These are phyloP conservation scores for Mucor velutinosus DNA, from an alignment of 371 early-diverging fungal genomes.

Conservation along the genomic window DNA sequence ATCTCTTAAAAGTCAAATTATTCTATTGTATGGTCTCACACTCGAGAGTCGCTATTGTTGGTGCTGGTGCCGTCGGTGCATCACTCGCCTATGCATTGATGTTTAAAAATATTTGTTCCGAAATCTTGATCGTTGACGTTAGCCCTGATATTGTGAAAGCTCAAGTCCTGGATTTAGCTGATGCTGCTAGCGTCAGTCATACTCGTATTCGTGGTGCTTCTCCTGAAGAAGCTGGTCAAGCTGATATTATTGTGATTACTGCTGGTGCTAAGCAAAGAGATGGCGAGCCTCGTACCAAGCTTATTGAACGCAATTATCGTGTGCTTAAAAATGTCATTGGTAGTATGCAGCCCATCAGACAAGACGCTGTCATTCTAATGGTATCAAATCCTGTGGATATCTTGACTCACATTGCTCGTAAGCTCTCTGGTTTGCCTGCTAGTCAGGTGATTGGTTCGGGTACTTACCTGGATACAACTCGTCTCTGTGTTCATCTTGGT, in stretches of 20 bases:
- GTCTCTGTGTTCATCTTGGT: slow-evolving; percentile 71
- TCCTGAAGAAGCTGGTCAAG: slow-evolving; percentile 76
- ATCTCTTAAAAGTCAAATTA: background rate
- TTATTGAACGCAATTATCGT: slow-evolving; percentile 81
- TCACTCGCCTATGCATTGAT: slow-evolving; percentile 75
- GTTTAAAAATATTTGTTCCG: slow-evolving; percentile 68
- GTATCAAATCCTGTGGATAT: slow-evolving; percentile 88
- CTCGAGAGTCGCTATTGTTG: slow-evolving; percentile 67
- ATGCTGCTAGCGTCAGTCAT: slow-evolving; percentile 71
- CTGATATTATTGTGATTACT: slow-evolving; percentile 84
- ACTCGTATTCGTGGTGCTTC: slow-evolving; percentile 64
- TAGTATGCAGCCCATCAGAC: slow-evolving; percentile 75
- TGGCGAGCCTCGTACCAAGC: slow-evolving; percentile 73
- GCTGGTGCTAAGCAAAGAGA: slow-evolving; percentile 88
- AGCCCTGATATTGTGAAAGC: slow-evolving; percentile 66
- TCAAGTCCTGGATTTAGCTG: slow-evolving; percentile 79
- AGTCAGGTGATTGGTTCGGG: slow-evolving; percentile 87
- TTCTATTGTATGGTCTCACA: slow-evolving; percentile 17
- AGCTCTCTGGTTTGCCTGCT: slow-evolving; percentile 74
- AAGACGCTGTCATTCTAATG: slow-evolving; percentile 69
- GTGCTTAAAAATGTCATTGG: slow-evolving; percentile 74
- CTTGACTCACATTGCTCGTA: slow-evolving; percentile 82
- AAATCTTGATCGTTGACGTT: slow-evolving; percentile 76
- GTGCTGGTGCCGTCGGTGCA: slow-evolving; percentile 86
- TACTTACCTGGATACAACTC: slow-evolving; percentile 80